These are phyloP conservation scores for Cucumis hystrix DNA, from an alignment of 306 rosid genomes.

Conservation along the genomic window DNA sequence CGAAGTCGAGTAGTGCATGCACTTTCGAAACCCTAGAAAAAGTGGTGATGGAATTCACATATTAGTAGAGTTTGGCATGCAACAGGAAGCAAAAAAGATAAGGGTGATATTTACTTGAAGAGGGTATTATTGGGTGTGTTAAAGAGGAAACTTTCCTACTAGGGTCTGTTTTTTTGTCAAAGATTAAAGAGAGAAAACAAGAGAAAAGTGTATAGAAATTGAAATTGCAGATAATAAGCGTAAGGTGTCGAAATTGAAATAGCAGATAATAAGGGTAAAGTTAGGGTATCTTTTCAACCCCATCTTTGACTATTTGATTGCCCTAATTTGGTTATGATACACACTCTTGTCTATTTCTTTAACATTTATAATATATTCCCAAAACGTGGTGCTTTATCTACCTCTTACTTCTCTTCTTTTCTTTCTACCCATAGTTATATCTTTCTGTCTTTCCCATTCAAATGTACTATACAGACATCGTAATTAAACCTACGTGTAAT, in stretches of 20 bases:
- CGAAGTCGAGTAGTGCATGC: neutral
- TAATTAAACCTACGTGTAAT: too few relatives aligned
- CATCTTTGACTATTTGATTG: neutral
- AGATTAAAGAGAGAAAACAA: neutral
- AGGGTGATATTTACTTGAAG: neutral
- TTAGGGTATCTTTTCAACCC: neutral
- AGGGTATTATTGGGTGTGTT: neutral
- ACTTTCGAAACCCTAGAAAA: neutral
- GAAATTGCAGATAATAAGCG: neutral
- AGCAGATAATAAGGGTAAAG: neutral
- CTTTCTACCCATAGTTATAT: neutral
- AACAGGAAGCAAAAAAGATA: neutral
- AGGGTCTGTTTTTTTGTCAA: neutral
- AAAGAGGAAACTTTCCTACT: neutral
- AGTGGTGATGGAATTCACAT: neutral
- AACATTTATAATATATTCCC: neutral
- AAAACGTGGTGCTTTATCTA: constrained; percentile 2
- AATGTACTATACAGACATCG: too few relatives aligned
- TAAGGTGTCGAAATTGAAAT: neutral
- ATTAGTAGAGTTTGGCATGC: neutral
- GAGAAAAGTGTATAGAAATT: neutral
- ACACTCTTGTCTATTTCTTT: neutral
- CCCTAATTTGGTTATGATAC: neutral
- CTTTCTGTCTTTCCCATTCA: neutral
- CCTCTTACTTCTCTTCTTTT: neutral